A percentile compares a stretch with the other conserved stretches of the same genome.
phyloP scores from a whole-genome alignment of 495 filamentous ascomycete species.

The Glonium stellatum region DNA sequence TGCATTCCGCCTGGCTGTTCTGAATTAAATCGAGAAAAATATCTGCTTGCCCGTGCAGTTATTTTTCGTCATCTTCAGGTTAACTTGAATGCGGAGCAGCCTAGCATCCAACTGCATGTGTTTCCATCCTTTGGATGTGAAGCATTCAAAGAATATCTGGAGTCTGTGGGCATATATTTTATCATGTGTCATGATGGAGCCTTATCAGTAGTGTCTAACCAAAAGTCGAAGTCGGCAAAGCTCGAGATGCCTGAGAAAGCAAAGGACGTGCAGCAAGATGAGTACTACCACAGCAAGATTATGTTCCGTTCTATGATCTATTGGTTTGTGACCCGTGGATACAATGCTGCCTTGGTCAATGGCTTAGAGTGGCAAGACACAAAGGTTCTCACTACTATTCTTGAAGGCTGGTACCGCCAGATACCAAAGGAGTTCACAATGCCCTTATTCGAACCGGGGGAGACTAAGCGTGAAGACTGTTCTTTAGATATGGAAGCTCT shows the following conservation, averaged over 20 bases:
- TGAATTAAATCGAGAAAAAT: slow-evolving; percentile 39
- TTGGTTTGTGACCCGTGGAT: slow-evolving; percentile 42
- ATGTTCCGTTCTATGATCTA: slow-evolving; percentile 44
- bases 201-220: neutral
- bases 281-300: slow-evolving; percentile 25
- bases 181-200: slow-evolving; percentile 64
- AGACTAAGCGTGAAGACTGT: neutral
- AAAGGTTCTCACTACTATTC: slow-evolving; percentile 41
- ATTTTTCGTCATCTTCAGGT: slow-evolving; percentile 56
- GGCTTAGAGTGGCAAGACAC: slow-evolving; percentile 53
- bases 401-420: slow-evolving; percentile 13
- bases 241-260: slow-evolving; percentile 7
- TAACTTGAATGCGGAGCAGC: slow-evolving; percentile 30
- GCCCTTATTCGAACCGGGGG: neutral
- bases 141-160: slow-evolving; percentile 50
- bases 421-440: neutral
- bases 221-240: slow-evolving; percentile 1
- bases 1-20: slow-evolving; percentile 38
- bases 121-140: slow-evolving; percentile 43
- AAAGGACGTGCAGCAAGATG: slow-evolving; percentile 6
- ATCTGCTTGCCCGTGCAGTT: slow-evolving; percentile 51
- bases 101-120: slow-evolving; percentile 37
- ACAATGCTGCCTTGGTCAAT: slow-evolving; percentile 55
- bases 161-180: slow-evolving; percentile 49
- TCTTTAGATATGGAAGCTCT: neutral